These are phyloP conservation scores for Phytophthora hybrid DNA, from an alignment of 352 stramenopile species.

Conservation along the genomic window DNA sequence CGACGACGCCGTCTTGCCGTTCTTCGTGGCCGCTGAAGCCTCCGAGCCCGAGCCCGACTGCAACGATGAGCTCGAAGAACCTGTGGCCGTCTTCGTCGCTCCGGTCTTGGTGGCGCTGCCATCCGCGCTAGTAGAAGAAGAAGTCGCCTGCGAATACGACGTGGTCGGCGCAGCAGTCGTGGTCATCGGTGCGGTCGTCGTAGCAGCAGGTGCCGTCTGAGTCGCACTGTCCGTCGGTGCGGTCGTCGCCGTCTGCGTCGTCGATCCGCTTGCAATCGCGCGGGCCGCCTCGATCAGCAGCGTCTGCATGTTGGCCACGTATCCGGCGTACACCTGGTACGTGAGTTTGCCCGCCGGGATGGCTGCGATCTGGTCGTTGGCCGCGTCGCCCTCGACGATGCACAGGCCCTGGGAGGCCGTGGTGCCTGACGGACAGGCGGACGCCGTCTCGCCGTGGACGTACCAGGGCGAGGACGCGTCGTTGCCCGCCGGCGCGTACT, in stretches of 20 bases:
- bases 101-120: slow-evolving; percentile 14
- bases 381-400: slow-evolving; percentile 55
- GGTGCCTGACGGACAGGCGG: slow-evolving; percentile 60
- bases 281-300: slow-evolving; percentile 49
- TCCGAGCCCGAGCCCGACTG: neutral
- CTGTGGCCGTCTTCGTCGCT: slow-evolving; percentile 7
- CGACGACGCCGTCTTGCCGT: slow-evolving; percentile 4
- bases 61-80: neutral
- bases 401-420: slow-evolving; percentile 57
- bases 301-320: slow-evolving; percentile 63
- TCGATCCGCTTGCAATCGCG: slow-evolving; percentile 34
- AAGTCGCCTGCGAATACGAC: slow-evolving; percentile 8
- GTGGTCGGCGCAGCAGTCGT: slow-evolving; percentile 1
- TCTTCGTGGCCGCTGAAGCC: slow-evolving; percentile 3
- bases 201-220: slow-evolving; percentile 3
- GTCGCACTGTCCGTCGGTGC: slow-evolving; percentile 7
- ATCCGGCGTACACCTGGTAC: slow-evolving; percentile 69
- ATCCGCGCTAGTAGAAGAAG: neutral
- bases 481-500: slow-evolving; percentile 71
- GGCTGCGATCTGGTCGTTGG: slow-evolving; percentile 58
- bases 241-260: slow-evolving; percentile 4
- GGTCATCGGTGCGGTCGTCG: slow-evolving; percentile 13
- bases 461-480: slow-evolving; percentile 66
- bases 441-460: slow-evolving; percentile 54
- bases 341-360: slow-evolving; percentile 64